Evolutionary conservation across 2,329 filamentous ascomycete genomes (phyloP).

Genomic region (Neoarthrinium moseri): DNA sequence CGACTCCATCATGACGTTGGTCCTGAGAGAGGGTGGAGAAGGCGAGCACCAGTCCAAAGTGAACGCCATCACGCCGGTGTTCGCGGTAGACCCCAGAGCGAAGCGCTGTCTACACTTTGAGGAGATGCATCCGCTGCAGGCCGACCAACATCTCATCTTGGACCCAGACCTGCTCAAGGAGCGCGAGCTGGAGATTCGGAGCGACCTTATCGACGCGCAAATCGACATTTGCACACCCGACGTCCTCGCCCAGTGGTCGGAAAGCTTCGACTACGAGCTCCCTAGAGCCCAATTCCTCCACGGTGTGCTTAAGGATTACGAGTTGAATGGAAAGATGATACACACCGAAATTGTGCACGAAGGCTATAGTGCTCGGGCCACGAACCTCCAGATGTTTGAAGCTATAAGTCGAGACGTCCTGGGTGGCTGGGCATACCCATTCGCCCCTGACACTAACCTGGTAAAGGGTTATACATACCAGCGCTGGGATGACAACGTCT

Average conservation of each 20-base stretch:
- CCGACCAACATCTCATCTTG: constrained; percentile 65
- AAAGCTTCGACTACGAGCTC: constrained; percentile 95
- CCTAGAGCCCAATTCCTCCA: constrained; percentile 86
- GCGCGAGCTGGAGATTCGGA: constrained; percentile 75
- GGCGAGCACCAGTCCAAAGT: constrained; percentile 73
- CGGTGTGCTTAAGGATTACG: constrained; percentile 93
- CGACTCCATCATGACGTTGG: constrained; percentile 97
- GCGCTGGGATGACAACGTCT: constrained; percentile 66
- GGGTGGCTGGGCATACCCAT: constrained; percentile 81
- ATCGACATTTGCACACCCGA: constrained; percentile 98
- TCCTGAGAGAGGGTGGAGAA: constrained; percentile 75
- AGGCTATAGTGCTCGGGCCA: constrained; percentile 83
- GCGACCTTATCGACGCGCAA: constrained; percentile 88
- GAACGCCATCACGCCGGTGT: constrained; percentile 74
- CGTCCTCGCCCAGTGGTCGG: constrained; percentile 90
- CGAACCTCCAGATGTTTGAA: constrained; percentile 86
- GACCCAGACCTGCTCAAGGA: constrained; percentile 77
- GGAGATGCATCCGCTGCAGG: constrained; percentile 72
- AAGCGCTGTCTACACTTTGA: constrained; percentile 91
- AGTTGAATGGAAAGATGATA: constrained; percentile 95
- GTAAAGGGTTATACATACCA: constrained; percentile 75
- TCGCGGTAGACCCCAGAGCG: constrained; percentile 78
- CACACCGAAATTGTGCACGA: constrained; percentile 83
- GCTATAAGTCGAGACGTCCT: constrained; percentile 85
- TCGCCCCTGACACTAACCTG: constrained; percentile 87